phyloP scores from a whole-genome alignment of 2,329 filamentous ascomycete genomes.

The Westerdykella ornata region DNA sequence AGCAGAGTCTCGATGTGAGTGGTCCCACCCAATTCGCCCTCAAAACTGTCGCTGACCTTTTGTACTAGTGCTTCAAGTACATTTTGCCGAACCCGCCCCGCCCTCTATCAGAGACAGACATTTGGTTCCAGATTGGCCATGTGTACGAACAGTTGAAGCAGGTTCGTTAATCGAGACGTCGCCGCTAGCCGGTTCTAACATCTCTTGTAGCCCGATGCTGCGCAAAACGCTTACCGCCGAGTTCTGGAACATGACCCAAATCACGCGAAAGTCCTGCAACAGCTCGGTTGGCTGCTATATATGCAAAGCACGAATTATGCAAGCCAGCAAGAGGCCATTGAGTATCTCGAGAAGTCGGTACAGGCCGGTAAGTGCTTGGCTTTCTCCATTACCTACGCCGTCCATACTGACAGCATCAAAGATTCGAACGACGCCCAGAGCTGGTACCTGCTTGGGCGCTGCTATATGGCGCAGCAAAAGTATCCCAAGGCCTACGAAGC shows the following conservation, averaged over 20 bases:
- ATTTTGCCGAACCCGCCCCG: conserved; percentile 90
- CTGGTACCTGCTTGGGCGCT: conserved; percentile 95
- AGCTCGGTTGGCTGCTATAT: conserved; percentile 95
- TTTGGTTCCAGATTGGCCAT: conserved; percentile 99
- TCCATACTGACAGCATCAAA: conserved; percentile 30
- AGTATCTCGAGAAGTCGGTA: conserved; percentile 95
- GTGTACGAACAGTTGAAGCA: conserved; percentile 99
- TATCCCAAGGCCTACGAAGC: conserved; percentile 98
- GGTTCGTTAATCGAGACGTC: conserved; percentile 52
- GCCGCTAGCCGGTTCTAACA: conserved; percentile 16
- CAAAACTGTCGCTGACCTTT: not conserved
- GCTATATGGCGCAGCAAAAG: conserved; percentile 99
- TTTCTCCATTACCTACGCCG: too few relatives aligned
- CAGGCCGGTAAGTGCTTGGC: conserved; percentile 61
- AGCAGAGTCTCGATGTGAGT: conserved; percentile 78
- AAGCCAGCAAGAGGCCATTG: conserved; percentile 92
- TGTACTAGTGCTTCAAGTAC: conserved; percentile 86
- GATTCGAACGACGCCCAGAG: conserved; percentile 94
- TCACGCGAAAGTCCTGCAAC: conserved; percentile 95
- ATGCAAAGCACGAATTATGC: conserved; percentile 87
- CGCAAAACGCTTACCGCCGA: conserved; percentile 84
- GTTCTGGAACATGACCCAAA: conserved; percentile 92
- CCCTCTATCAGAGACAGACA: conserved; percentile 92
- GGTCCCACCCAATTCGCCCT: not conserved
- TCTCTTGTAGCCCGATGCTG: conserved; percentile 71